Evolutionary conservation across 768 basidiomycete species (phyloP), one percentile per base, ranked within the genome.

Genomic region (Collybiopsis confluens): DNA sequence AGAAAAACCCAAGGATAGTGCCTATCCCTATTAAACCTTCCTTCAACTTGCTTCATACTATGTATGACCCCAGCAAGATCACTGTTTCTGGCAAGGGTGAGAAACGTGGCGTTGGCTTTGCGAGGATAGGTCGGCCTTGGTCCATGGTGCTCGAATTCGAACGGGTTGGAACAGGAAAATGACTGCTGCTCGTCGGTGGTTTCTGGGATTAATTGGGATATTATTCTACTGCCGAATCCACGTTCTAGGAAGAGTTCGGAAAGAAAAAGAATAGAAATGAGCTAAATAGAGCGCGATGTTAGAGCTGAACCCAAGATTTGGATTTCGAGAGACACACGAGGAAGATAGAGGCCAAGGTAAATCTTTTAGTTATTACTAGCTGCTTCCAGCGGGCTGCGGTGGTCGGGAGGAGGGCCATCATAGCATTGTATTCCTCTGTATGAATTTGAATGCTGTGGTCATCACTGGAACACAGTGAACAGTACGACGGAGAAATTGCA

Each of bases 1-100:
- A 48, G n/a, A 24, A 48, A 48, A 18, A 48, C 47, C 47, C 47
- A 48, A 15, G 47, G 47, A 48, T 48, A 48, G 24, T 48, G 47
- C 37, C 47, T 35, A 26, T 48, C 47, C n/a, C 33, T 20, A 48
- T 48, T 48, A 35, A 48, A 48, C 21, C 47, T 36, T 15, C 47
- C 47, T 9, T 48, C 47, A 16, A 48, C 35, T 35, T 48, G 47
- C 33, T 48, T 48, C 47, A 48, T 48, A 24, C 47, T 48, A 23
- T 37, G 47, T 21, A 48, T 37, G 7, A 48, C 47, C 5, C 47
- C 47, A 11, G 28, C 47, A 7, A 48, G 8, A 21, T 48, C 47
- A 23, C 47, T 48, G 21, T 48, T 48, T 23, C 47, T 30, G 2
- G 47, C 47, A 3, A 48, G 35, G 16, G 47, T 48, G 13, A 48